Evolutionary conservation across 2,329 filamentous ascomycete genomes (phyloP), one percentile per base, ranked within the genome.

Genomic region (Tolypocladium paradoxum): DNA sequence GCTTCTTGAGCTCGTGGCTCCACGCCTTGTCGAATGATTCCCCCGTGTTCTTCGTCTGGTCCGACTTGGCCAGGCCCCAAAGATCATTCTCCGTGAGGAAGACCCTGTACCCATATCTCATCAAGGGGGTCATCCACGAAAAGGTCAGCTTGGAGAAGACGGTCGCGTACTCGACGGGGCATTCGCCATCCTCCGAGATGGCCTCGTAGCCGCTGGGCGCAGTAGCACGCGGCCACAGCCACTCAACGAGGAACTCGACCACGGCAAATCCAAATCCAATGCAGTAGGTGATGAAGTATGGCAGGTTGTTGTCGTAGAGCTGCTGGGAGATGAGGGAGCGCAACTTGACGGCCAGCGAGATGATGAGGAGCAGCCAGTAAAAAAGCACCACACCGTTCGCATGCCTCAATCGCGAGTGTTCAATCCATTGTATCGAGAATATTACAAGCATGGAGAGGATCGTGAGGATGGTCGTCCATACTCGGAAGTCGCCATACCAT

Each of bases 111-210:
- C 93, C 93, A 65, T 86, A 86, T 65, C 84, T 90, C 93, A 99
- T 99, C 81, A 99, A 74, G 0, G 93, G 91, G 0, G 93, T 97
- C 92, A 99, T 96, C 93, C 93, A 99, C 52, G 87, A 85, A 69
- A 99, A 99, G 0, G 92, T 96, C 47, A 99, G 78, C 50, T 88
- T 83, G 4, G 92, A 96, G 72, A 99, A 99, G 51, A 97, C 77
- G 55, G 92, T 90, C 14, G 93, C 91, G 67, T 96, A 95, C 70
- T 97, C 91, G 57, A 88, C 84, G 0, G 87, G 87, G 53, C 82
- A 84, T 61, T 84, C 80, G 40, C 79, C 79, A 53, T 82, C 78
- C 36, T 82, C 80, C 20, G 78, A 68, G 53, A 84, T 70, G 24
- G 73, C 78, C 54, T 78, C 74, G 61, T 84, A 84, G 34, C 70